phyloP scores from a whole-genome alignment of 768 basidiomycete genomes.

The Daedaleopsis nitida region DNA sequence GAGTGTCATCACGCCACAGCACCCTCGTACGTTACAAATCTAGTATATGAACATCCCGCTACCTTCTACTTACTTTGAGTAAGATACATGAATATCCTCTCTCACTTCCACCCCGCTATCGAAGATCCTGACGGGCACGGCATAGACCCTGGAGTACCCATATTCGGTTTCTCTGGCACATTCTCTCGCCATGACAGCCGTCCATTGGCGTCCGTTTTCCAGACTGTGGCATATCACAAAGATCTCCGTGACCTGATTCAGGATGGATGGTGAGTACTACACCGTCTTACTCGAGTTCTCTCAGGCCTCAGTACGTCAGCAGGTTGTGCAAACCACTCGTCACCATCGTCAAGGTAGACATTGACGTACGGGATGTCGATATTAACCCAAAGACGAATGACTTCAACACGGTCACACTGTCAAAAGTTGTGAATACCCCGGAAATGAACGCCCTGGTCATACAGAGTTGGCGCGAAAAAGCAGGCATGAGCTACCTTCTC shows the following conservation, averaged over 20 bases:
- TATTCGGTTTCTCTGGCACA: constrained; percentile 94
- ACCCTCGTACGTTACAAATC: constrained; percentile 66
- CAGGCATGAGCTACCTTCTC: constrained; percentile 57
- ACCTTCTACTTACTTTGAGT: neutral
- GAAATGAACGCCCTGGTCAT: constrained; percentile 78
- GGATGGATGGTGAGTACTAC: constrained; percentile 69
- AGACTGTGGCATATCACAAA: constrained; percentile 89
- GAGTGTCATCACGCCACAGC: constrained; percentile 97
- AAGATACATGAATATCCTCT: constrained; percentile 82
- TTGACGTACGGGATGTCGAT: constrained; percentile 68
- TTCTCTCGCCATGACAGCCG: constrained; percentile 91
- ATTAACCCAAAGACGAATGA: constrained; percentile 74
- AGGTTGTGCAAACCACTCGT: constrained; percentile 88
- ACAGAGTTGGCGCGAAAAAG: constrained; percentile 82
- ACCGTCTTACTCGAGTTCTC: neutral
- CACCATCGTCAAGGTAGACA: constrained; percentile 74
- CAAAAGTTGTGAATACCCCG: constrained; percentile 78
- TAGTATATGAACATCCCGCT: neutral
- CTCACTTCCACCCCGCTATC: constrained; percentile 75
- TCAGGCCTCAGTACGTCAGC: neutral
- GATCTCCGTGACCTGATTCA: constrained; percentile 92
- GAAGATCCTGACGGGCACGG: constrained; percentile 49
- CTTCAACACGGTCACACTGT: constrained; percentile 75
- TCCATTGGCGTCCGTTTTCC: constrained; percentile 85
- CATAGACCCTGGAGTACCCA: constrained; percentile 50